These are phyloP conservation scores for Phytopythium chamaehyphon DNA, from an alignment of 352 stramenopile species.

Conservation along the genomic window DNA sequence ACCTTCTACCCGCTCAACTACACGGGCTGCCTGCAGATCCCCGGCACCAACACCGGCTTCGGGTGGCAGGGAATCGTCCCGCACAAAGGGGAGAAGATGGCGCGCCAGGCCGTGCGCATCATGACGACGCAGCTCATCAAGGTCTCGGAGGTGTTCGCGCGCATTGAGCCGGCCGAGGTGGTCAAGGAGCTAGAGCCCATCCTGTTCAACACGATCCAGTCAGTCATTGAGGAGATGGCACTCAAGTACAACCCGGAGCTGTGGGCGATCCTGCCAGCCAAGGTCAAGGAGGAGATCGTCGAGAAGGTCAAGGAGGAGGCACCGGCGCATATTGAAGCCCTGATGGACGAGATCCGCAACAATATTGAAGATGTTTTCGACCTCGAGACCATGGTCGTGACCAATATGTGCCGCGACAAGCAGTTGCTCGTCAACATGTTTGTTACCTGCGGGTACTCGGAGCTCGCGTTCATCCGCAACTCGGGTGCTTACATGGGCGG, in stretches of 20 bases:
- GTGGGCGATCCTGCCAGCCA: constrained; percentile 69
- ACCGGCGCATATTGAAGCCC: constrained; percentile 86
- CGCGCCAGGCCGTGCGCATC: constrained; percentile 88
- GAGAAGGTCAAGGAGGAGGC: constrained; percentile 94
- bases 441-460: constrained; percentile 88
- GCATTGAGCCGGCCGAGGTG: constrained; percentile 89
- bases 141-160: constrained; percentile 91
- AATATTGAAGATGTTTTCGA: constrained; percentile 96
- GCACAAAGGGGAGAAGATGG: constrained; percentile 96
- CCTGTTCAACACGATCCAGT: constrained; percentile 87
- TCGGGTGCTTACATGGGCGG: constrained; percentile 89
- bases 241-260: constrained; percentile 87
- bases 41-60: constrained; percentile 87
- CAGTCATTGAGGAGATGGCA: constrained; percentile 86
- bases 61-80: constrained; percentile 98
- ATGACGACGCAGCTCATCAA: constrained; percentile 94
- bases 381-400: constrained; percentile 94
- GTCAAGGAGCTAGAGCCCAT: constrained; percentile 91
- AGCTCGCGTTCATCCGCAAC: constrained; percentile 91
- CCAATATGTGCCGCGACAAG: constrained; percentile 93
- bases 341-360: constrained; percentile 94
- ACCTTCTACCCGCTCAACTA: constrained; percentile 98
- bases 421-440: constrained; percentile 96
- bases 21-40: constrained; percentile 85
- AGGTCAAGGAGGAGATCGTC: constrained; percentile 90